A percentile compares a stretch with the other conserved stretches of the same genome.
phyloP scores from a whole-genome alignment of 2,329 filamentous ascomycete genomes.

The Fusarium sp. region DNA sequence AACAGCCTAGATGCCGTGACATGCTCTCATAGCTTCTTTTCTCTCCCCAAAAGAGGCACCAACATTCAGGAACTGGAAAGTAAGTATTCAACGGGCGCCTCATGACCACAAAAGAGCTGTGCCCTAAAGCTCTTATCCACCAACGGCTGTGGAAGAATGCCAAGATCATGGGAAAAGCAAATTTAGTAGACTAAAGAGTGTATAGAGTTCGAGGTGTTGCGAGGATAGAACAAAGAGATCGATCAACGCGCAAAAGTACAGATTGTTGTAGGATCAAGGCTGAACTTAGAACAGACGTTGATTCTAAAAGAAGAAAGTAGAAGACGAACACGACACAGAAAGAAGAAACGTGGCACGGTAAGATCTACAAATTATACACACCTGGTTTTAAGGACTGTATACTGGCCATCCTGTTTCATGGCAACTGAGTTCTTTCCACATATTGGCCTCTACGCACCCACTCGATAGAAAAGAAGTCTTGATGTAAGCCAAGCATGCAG shows the following conservation, averaged over 20 bases:
- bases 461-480: background rate
- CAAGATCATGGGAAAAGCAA: background rate
- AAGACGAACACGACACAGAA: background rate
- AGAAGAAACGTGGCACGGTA: background rate
- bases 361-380: background rate
- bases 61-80: constrained; percentile 5
- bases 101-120: background rate
- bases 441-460: background rate
- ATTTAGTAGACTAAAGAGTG: background rate
- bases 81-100: constrained; percentile 3
- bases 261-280: background rate
- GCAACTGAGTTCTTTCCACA: background rate
- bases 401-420: background rate
- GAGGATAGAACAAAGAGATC: background rate
- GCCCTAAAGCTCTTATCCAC: background rate
- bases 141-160: background rate
- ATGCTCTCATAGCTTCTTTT: background rate
- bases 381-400: background rate
- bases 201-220: background rate
- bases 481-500: constrained; percentile 21
- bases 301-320: background rate
- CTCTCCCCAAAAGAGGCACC: background rate
- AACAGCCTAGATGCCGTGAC: background rate
- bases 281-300: background rate
- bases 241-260: background rate